Evolutionary conservation across 108 stramenopile genomes (phyloP).

Genomic region (Heterococcus sp.): DNA sequence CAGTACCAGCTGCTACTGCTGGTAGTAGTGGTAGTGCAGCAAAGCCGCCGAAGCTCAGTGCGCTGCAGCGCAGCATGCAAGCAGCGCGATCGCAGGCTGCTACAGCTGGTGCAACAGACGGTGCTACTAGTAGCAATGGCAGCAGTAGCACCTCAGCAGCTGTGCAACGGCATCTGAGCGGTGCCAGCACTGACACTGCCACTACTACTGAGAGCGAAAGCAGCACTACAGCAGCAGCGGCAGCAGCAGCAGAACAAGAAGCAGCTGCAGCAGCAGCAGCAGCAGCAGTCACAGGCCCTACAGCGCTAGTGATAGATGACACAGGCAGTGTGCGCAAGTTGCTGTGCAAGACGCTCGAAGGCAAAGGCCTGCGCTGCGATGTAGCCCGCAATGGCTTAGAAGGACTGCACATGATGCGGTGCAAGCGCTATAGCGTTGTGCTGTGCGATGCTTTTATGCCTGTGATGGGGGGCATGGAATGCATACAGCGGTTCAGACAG

Average conservation of each 20-base stretch:
- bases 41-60: no score
- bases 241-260: background rate
- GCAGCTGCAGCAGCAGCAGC: background rate
- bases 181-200: background rate
- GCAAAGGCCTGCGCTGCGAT: background rate
- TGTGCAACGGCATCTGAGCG: no score
- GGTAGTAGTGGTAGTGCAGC: no score
- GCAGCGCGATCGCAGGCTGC: no score
- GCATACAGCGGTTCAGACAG: constrained; percentile 1
- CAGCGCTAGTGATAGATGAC: constrained; percentile 1
- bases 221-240: background rate
- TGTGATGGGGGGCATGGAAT: background rate
- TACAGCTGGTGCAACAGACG: no score
- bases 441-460: background rate
- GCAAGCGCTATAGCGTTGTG: background rate
- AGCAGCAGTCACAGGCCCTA: background rate
- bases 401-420: background rate
- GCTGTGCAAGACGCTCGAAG: background rate
- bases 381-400: background rate
- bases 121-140: no score
- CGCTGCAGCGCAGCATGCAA: no score
- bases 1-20: no score
- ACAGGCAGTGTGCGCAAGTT: background rate
- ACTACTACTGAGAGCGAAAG: background rate
- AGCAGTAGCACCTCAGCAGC: no score